phyloP scores from a whole-genome alignment of 2,329 filamentous ascomycete genomes.

The Ascochyta pisi region DNA sequence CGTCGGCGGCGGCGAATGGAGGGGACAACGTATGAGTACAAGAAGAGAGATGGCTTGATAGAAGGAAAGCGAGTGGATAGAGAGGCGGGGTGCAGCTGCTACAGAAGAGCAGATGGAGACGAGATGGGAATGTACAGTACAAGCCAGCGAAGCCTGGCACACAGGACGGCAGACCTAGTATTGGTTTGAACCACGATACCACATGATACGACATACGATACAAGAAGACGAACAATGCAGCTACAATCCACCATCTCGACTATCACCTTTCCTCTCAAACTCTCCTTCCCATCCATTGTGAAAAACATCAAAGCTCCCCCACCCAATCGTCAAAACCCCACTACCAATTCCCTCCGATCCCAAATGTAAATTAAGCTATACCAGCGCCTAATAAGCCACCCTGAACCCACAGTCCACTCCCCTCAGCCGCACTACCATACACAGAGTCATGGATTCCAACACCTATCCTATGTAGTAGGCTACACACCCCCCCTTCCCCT shows the following conservation, averaged over 20 bases:
- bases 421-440: too few relatives aligned
- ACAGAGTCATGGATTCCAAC: too few relatives aligned
- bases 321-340: too few relatives aligned
- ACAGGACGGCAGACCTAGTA: not conserved
- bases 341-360: too few relatives aligned
- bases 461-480: too few relatives aligned
- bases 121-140: conserved; percentile 1
- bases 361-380: too few relatives aligned
- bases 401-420: too few relatives aligned
- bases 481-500: too few relatives aligned
- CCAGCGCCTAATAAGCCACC: too few relatives aligned
- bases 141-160: conserved; percentile 1
- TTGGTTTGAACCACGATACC: conserved; percentile 6
- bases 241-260: not conserved
- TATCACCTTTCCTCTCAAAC: too few relatives aligned
- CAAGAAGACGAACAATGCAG: not conserved
- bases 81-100: not conserved
- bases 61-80: not conserved
- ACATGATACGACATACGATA: conserved; percentile 3
- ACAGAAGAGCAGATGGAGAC: not conserved
- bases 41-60: not conserved
- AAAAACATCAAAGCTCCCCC: too few relatives aligned
- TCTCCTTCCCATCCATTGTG: too few relatives aligned
- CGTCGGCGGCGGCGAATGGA: conserved; percentile 10
- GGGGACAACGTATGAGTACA: conserved; percentile 7